Evolutionary conservation across 805 yeast species (phyloP).

Genomic region (Yamadazyma kitorensis): DNA sequence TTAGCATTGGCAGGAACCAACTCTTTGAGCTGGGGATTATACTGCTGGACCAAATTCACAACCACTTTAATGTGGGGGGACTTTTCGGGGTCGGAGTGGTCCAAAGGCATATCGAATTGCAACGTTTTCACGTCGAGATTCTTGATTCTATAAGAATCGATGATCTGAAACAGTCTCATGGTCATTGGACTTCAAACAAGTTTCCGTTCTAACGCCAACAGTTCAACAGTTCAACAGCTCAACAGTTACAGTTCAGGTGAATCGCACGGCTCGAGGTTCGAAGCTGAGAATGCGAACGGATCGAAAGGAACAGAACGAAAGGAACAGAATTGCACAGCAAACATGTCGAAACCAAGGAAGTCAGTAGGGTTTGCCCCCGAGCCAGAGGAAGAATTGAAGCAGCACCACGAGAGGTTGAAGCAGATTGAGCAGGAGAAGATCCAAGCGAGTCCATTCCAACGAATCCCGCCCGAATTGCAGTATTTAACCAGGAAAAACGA

Average conservation of each 20-base stretch:
- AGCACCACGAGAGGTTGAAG: constrained; percentile 31
- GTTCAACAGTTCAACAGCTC: no score
- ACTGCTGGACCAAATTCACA: constrained; percentile 33
- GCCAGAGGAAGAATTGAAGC: constrained; percentile 33
- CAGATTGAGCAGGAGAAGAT: constrained; percentile 24
- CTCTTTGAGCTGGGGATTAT: constrained; percentile 14
- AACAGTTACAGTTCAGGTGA: no score
- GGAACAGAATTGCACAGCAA: no score
- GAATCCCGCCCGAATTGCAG: constrained; percentile 40
- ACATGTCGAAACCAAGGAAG: constrained; percentile 18
- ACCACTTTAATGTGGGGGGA: constrained; percentile 23
- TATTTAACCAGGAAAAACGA: constrained; percentile 28
- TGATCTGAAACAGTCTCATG: constrained; percentile 13
- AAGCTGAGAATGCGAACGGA: no score
- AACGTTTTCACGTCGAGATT: constrained; percentile 21
- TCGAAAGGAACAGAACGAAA: no score
- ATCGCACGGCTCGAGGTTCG: no score
- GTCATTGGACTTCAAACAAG: constrained; percentile 5
- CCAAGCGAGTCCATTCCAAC: constrained; percentile 34
- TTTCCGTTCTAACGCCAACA: no score
- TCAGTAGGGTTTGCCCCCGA: constrained; percentile 39
- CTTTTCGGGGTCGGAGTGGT: constrained; percentile 4
- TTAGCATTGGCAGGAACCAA: constrained; percentile 30
- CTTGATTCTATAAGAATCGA: constrained; percentile 20
- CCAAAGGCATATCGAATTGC: constrained; percentile 21